These are phyloP conservation scores for Kandelia obovata DNA, from an alignment of 345 rosid genomes.

Conservation along the genomic window DNA sequence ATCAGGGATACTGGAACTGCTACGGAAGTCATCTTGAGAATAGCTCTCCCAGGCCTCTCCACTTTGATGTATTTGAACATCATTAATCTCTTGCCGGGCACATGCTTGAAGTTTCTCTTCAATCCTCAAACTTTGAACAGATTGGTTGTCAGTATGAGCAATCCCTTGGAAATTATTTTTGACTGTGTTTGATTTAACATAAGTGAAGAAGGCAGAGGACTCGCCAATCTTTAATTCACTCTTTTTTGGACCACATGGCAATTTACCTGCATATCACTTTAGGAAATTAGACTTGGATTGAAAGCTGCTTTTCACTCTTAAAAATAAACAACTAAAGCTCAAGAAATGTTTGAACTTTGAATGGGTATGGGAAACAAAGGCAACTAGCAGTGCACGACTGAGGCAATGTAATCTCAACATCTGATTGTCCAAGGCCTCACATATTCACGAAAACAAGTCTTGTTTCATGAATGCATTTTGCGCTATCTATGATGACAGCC, in stretches of 20 bases:
- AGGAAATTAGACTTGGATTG: background rate
- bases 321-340: background rate
- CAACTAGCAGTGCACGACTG: no score
- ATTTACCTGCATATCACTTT: constrained; percentile 45
- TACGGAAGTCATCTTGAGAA: constrained; percentile 53
- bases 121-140: constrained; percentile 22
- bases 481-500: no score
- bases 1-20: constrained; percentile 53
- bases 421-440: no score
- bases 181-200: constrained; percentile 57
- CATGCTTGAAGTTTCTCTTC: constrained; percentile 36
- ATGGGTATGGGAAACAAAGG: background rate
- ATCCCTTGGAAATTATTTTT: constrained; percentile 29
- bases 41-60: constrained; percentile 52
- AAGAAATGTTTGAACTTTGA: background rate
- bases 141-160: constrained; percentile 23
- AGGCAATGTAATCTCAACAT: no score
- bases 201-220: constrained; percentile 95
- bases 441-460: no score
- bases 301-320: background rate
- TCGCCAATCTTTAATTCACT: constrained; percentile 73
- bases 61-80: constrained; percentile 38
- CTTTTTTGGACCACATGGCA: constrained; percentile 69
- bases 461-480: no score
- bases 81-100: constrained; percentile 31